Evolutionary conservation across 768 basidiomycete genomes (phyloP), one percentile per base, ranked within the genome.

Genomic region (Imleria badia): DNA sequence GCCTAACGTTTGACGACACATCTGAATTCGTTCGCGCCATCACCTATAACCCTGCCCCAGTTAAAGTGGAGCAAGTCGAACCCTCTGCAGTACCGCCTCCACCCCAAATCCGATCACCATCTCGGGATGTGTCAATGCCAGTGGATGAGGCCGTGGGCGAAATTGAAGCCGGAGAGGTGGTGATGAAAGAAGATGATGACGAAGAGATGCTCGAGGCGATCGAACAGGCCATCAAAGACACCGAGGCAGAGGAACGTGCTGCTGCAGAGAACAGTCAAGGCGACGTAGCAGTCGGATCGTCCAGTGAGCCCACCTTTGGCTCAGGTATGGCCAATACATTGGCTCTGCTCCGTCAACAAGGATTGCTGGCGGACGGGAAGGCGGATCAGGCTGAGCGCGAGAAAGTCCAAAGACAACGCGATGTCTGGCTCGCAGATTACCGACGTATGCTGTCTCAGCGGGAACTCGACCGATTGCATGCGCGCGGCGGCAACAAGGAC

Each of bases 21-120:
- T 93, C 94, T 1, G 96, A 98, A 69, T 99, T 99, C 60, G 91
- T 98, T 38, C 85, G 94, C 17, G 86, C 85, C 15, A 90, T 92
- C 44, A 83, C 85, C 2, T 84, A 83, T 58, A 82, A 84, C 59
- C 84, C 86, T 0, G 69, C 80, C 2, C 72, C 76, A 38, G 76
- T 77, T 33, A 82, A 87, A 62, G 66, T 63, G 34, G 84, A 81
- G 63, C 77, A 69, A 7, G 73, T 65, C 48, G 79, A 78, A 61
- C 54, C 66, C 2, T 47, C 70, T 19, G 30, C 59, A 9, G 60
- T 57, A 6, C 64, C 66, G 15, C 58, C 70, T 42, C 59, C 64
- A n/a, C 58, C 60, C 26, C 68, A 73, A 42, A 66, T 69, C 34
- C 69, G 64, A 22, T 76, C 82, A 6, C 72, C 76, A 7, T 78